phyloP scores from a whole-genome alignment of 2,329 filamentous ascomycete species.

The Aspergillus clavatus region DNA sequence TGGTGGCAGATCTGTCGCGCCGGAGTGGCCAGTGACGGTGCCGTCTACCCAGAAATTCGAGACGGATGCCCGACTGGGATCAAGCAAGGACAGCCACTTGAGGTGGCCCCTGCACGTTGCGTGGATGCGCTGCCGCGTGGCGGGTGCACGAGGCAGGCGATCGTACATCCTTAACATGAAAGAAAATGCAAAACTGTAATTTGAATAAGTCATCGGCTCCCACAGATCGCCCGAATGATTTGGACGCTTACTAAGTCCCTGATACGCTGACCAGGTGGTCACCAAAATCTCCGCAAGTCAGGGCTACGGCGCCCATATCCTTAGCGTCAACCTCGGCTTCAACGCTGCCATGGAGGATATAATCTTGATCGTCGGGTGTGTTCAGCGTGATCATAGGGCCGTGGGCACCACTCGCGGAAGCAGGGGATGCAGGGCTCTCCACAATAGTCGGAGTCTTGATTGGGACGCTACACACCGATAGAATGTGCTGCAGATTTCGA shows the following conservation, averaged over 20 bases:
- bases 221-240: neutral
- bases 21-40: neutral
- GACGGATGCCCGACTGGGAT: conserved; percentile 2
- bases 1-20: conserved; percentile 7
- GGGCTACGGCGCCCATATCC: conserved; percentile 2
- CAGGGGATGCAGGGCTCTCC: neutral
- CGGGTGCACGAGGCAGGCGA: neutral
- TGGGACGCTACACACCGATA: conserved; percentile 18
- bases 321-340: neutral
- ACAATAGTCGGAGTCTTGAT: conserved; percentile 17
- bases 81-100: conserved; percentile 5
- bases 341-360: conserved; percentile 1
- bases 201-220: neutral
- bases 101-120: conserved; percentile 14
- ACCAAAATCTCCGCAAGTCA: conserved; percentile 17
- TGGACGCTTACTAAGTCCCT: conserved; percentile 14
- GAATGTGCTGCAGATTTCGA: conserved; percentile 16
- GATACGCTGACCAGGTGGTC: conserved; percentile 14
- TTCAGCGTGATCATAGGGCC: conserved; percentile 3
- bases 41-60: conserved; percentile 13
- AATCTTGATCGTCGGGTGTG: conserved; percentile 1
- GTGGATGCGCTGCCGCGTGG: conserved; percentile 5
- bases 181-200: conserved; percentile 13
- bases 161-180: conserved; percentile 15
- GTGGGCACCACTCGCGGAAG: no score